These are phyloP conservation scores for Schoenoplectus tabernaemontani DNA, from an alignment of 202 grass and related monocot genomes.

Conservation along the genomic window DNA sequence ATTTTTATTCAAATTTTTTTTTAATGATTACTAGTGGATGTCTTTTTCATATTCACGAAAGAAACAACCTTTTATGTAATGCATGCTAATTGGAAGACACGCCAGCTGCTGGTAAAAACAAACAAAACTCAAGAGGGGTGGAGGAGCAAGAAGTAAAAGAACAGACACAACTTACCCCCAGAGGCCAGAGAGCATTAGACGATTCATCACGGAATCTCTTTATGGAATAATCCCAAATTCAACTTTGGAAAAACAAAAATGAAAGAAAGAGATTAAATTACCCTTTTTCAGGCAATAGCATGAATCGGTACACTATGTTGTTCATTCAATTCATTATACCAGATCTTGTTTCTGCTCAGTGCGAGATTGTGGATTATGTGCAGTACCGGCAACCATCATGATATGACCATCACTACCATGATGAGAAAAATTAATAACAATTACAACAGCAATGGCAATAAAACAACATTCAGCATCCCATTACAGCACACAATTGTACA, in stretches of 20 bases:
- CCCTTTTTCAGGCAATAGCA: constrained; percentile 14
- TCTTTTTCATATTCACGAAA: background rate
- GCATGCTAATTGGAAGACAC: background rate
- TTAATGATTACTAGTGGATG: background rate
- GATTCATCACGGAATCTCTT: constrained; percentile 6
- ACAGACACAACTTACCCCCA: background rate
- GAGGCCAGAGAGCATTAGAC: constrained; percentile 1
- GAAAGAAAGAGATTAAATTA: constrained; percentile 7
- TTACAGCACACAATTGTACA: constrained; percentile 98
- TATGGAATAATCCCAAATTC: constrained; percentile 19
- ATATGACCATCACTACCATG: background rate
- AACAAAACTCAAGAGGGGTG: background rate
- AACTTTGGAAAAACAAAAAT: constrained; percentile 14
- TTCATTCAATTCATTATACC: constrained; percentile 18
- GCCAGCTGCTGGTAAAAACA: constrained; percentile 4
- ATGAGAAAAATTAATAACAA: constrained; percentile 12
- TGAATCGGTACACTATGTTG: constrained; percentile 2
- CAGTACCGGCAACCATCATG: constrained; percentile 8
- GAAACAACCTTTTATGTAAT: background rate
- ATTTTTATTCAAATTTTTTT: background rate
- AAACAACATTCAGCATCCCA: constrained; percentile 75
- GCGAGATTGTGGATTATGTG: background rate
- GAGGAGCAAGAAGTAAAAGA: background rate
- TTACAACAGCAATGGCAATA: background rate
- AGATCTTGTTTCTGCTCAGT: background rate